Conservation (phyloP, 148 eudicot species). For the Pouteria glomerata region DNA sequence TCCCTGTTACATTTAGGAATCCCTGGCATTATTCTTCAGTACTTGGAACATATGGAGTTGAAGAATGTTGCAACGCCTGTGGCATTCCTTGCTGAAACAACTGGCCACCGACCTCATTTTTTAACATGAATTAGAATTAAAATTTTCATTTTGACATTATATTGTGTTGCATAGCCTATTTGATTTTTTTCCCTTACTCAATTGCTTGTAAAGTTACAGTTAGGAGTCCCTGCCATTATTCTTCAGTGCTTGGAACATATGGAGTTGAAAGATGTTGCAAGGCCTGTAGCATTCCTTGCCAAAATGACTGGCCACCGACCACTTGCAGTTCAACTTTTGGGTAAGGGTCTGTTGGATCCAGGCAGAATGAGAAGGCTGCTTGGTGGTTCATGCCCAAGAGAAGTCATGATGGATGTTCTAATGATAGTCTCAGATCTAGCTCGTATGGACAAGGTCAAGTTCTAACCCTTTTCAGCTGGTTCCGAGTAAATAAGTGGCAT, state of each 20-base stretch:
- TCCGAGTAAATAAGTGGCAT: neutral
- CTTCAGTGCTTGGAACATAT: conserved; percentile 72
- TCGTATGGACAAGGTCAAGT: conserved; percentile 90
- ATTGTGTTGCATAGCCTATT: neutral
- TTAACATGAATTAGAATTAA: neutral
- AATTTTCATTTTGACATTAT: neutral
- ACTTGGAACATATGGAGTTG: conserved; percentile 71
- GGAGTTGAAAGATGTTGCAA: conserved; percentile 67
- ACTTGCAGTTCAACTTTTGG: conserved; percentile 67
- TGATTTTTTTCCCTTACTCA: neutral
- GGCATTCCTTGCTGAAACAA: conserved; percentile 91
- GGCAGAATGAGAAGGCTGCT: conserved; percentile 66
- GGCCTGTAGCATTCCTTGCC: conserved; percentile 87
- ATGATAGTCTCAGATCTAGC: conserved; percentile 93
- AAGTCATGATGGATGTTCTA: conserved; percentile 73
- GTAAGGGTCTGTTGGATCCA: conserved; percentile 77
- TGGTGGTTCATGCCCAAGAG: conserved; percentile 64
- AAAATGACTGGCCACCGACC: conserved; percentile 67
- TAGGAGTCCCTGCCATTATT: conserved; percentile 61
- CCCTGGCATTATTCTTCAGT: conserved; percentile 61
- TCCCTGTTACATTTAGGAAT: conserved; percentile 51
- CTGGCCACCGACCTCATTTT: conserved; percentile 44
- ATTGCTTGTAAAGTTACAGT: conserved; percentile 35
- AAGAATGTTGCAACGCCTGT: conserved; percentile 69
- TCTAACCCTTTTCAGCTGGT: neutral